Base-by-base conservation (phyloP, 805 yeast species). In the Phaffomyces antillensis region DNA sequence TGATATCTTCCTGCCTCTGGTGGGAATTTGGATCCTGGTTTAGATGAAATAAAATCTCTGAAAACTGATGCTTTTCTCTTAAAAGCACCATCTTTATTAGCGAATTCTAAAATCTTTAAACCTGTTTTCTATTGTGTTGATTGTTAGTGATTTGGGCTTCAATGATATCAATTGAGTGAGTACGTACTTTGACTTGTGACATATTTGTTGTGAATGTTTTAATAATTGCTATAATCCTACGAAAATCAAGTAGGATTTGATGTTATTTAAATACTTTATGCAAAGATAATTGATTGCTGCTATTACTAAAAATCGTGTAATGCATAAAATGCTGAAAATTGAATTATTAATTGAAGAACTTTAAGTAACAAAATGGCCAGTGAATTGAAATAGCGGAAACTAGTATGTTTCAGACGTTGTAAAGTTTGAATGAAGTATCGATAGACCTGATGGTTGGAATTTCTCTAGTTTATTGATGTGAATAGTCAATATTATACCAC, bases 1-100 rank as follows among this genome's bases (percentile, higher is more conserved):
- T 90, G 96, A 61, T 91, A 91, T 56, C 99, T 75, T 46, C 77
- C 77, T 39, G 75, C 72, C 58, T 88, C 96, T 5, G 96, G 87
- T 16, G 79, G 69, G 61, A 79, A 86, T 48, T 71, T 63, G 13
- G 87, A 75, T 15, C 81, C 86, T 2, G 78, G 70, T 25, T 68
- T 67, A 2, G 73, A 54, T 3, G 85, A 76, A 39, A 89, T 79
- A 23, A 65, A 64, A 57, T 83, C 77, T 60, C 95, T 73, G 63
- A 88, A 88, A n/a, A 62, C 51, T 4, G 78, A 73, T 2, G 65
- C 65, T 49, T 66, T 72, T 59, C 86, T 72, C 52, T 77, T 76
- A 59, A 57, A 81, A 35, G 77, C 73, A 34, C 86, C 86, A 47
- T 70, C 69, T 35, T 67, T 63, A 41, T 70, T 66, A 15, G 82